These are phyloP conservation scores for Nakazawaea wyomingensis DNA, from an alignment of 805 yeast genomes.

Conservation along the genomic window DNA sequence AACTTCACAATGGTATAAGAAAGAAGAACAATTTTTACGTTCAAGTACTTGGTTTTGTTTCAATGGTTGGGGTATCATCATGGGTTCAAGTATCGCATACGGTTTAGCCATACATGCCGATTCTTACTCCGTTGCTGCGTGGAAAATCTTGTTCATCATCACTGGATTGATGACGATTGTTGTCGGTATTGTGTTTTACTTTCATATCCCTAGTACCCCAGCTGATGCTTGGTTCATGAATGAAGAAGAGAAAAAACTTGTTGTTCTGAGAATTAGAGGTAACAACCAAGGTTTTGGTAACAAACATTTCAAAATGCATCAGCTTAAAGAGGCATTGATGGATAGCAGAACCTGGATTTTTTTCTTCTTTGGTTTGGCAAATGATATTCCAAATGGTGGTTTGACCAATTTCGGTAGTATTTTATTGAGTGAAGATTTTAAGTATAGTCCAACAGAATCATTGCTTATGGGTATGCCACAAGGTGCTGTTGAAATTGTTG, in stretches of 20 bases:
- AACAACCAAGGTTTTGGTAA: conserved; percentile 51
- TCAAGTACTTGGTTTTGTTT: conserved; percentile 31
- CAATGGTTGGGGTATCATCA: conserved; percentile 37
- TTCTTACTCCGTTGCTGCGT: conserved; percentile 32
- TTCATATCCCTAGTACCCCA: conserved; percentile 48
- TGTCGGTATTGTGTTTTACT: conserved; percentile 40
- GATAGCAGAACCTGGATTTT: conserved; percentile 49
- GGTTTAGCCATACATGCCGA: conserved; percentile 46
- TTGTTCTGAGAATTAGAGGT: conserved; percentile 39
- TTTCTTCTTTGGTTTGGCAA: conserved; percentile 37
- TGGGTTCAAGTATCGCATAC: conserved; percentile 43
- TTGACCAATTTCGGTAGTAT: conserved; percentile 38
- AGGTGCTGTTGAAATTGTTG: conserved; percentile 22
- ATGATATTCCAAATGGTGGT: conserved; percentile 49
- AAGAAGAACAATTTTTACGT: conserved; percentile 15
- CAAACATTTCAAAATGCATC: conserved; percentile 38
- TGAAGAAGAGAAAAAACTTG: conserved; percentile 34
- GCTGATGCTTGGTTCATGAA: conserved; percentile 29
- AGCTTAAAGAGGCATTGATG: conserved; percentile 39
- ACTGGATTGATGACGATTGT: conserved; percentile 48
- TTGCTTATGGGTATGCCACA: conserved; percentile 12
- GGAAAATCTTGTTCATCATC: conserved; percentile 56
- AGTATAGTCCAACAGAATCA: conserved; percentile 16
- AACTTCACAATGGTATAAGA: conserved; percentile 49
- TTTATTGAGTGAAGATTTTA: conserved; percentile 12